Evolutionary conservation across 2,329 filamentous ascomycete genomes (phyloP).

Genomic region (Tolypocladium paradoxum): DNA sequence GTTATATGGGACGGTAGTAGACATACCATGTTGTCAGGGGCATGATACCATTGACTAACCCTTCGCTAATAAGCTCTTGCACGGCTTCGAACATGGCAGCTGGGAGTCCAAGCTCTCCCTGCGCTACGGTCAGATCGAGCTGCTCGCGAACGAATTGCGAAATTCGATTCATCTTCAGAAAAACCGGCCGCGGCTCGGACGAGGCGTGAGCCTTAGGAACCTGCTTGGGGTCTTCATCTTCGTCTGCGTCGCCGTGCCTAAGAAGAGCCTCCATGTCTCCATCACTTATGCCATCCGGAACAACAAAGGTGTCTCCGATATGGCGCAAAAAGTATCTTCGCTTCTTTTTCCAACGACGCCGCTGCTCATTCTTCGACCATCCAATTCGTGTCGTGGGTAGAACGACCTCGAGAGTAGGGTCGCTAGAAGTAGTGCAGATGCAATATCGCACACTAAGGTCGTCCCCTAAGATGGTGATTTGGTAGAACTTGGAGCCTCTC

Average conservation of each 20-base stretch:
- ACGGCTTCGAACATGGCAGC: conserved; percentile 15
- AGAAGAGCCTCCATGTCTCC: conserved; percentile 11
- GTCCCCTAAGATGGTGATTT: conserved; percentile 30
- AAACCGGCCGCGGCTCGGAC: conserved; percentile 5
- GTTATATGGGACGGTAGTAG: not conserved
- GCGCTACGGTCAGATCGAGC: conserved; percentile 6
- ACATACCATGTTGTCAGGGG: conserved; percentile 24
- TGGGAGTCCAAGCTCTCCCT: conserved; percentile 14
- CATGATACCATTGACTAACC: conserved; percentile 12
- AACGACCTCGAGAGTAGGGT: conserved; percentile 13
- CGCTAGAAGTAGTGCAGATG: conserved; percentile 17
- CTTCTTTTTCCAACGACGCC: conserved; percentile 16
- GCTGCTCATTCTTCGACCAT: conserved; percentile 14
- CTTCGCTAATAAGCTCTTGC: conserved; percentile 13
- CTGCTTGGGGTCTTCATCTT: not conserved
- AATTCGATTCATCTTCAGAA: conserved; percentile 14
- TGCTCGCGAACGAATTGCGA: conserved; percentile 10
- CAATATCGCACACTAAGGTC: conserved; percentile 33
- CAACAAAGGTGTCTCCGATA: conserved; percentile 21
- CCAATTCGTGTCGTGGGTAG: conserved; percentile 16
- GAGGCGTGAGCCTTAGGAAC: not conserved
- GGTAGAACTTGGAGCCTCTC: conserved; percentile 31
- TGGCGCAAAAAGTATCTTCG: conserved; percentile 17
- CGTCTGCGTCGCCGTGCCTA: not conserved
- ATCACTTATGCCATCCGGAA: conserved; percentile 24